Evolutionary conservation across 331 rosid species (phyloP).

Genomic region (Dryas integrifolia): DNA sequence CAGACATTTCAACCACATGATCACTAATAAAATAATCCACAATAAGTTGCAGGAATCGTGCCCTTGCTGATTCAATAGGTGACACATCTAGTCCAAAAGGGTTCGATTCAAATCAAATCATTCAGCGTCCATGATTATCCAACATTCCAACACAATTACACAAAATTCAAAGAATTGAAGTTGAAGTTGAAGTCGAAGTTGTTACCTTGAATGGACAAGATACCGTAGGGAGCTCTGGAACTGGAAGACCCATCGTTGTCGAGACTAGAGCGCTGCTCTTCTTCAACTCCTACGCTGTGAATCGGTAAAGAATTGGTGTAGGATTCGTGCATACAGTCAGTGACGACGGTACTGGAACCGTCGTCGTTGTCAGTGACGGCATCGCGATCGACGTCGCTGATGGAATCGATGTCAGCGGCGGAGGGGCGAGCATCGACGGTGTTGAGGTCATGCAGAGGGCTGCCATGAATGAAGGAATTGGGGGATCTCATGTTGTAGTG

Average conservation of each 20-base stretch:
- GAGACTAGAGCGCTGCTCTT: constrained; percentile 72
- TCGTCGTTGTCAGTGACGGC: constrained; percentile 47
- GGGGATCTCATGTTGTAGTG: constrained; percentile 84
- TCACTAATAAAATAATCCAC: constrained; percentile 74
- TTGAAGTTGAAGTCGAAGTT: neutral
- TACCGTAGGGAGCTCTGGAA: constrained; percentile 52
- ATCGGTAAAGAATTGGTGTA: constrained; percentile 61
- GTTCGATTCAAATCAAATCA: constrained; percentile 31
- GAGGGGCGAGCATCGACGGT: constrained; percentile 57
- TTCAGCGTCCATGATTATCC: neutral
- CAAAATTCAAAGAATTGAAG: neutral
- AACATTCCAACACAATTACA: neutral
- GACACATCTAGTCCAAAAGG: constrained; percentile 56
- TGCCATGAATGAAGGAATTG: constrained; percentile 63
- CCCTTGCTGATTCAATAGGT: constrained; percentile 81
- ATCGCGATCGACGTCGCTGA: constrained; percentile 33
- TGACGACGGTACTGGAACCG: constrained; percentile 56
- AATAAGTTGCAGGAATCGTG: constrained; percentile 74
- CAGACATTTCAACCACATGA: constrained; percentile 53
- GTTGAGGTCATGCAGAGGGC: constrained; percentile 80
- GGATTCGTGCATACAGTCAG: constrained; percentile 77
- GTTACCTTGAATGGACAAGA: constrained; percentile 59
- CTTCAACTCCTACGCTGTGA: constrained; percentile 71
- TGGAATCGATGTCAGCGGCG: constrained; percentile 50
- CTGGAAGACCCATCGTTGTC: constrained; percentile 46